Base-by-base conservation (phyloP, 352 stramenopile species). In the Blastocystis sp. region DNA sequence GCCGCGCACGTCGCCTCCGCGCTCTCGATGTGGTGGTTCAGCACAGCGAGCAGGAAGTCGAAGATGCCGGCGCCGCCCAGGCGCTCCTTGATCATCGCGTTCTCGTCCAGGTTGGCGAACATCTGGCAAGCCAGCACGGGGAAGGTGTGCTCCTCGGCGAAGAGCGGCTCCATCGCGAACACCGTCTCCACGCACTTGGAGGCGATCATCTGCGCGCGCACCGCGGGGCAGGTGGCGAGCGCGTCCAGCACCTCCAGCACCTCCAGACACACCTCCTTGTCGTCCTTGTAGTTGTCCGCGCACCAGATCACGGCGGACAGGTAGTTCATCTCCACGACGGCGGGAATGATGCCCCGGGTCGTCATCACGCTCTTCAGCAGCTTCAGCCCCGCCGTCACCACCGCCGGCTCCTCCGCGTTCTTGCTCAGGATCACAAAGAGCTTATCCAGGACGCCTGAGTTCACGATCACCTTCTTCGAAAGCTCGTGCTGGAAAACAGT, bases 401-500 rank as follows among this genome's bases (percentile, higher is more conserved):
- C 74, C 7, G 34, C 74, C 6, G 54, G 45, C 34, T 84, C 57
- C 28, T 84, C 74, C 59, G 74, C 28, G 40, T 84, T 84, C 45
- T 84, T 66, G 38, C 60, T 54, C 11, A 84, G 61, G 11, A 84
- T 38, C 74, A 42, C 40, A 17, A 68, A 64, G 10, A 84, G 74
- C 38, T 84, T 84, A 11, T 84, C 74, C 74, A 84, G 69, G 38
- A 84, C 57, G 66, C 74, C 74, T 10, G 52, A 84, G 42, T 84
- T 66, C 21, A 64, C n/a, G 57, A 84, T 69, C 14, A 70, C 48
- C 61, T 84, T 84, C 19, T 38, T 63, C 59, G 74, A 68, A 3
- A 84, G 52, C 42, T 63, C 74, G 61, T 84, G 74, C 74, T 84
- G 57, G 74, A 84, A 84, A n/a, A 84, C 74, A 11, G 60, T 59